These are phyloP conservation scores for Mytilinidion resinicola DNA, from an alignment of 495 filamentous ascomycete species.

Conservation along the genomic window DNA sequence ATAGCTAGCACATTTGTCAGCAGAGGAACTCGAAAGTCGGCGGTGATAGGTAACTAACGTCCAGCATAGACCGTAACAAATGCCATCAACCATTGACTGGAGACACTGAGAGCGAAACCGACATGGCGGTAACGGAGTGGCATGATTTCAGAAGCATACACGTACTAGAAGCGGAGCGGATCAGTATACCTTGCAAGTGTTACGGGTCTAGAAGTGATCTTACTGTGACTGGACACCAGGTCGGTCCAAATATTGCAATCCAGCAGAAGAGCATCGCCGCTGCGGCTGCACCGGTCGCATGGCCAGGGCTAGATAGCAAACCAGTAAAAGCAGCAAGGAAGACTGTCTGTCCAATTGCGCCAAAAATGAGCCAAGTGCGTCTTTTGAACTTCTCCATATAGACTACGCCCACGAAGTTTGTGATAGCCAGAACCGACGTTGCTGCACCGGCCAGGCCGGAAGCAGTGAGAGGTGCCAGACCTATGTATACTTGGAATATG, in stretches of 20 bases:
- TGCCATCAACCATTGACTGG: slow-evolving; percentile 16
- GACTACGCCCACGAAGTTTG: slow-evolving; percentile 11
- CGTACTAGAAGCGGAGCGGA: slow-evolving; percentile 6
- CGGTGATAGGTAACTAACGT: not conserved
- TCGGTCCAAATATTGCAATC: slow-evolving; percentile 13
- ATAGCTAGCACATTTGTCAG: not conserved
- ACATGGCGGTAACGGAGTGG: slow-evolving; percentile 15
- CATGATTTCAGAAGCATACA: slow-evolving; percentile 15
- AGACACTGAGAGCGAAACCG: slow-evolving; percentile 6
- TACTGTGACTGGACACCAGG: slow-evolving; percentile 9
- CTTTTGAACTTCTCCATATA: slow-evolving; percentile 17
- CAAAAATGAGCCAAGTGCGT: slow-evolving; percentile 14
- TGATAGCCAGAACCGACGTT: slow-evolving; percentile 11
- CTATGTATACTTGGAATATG: slow-evolving; percentile 23
- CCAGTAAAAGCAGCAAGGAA: slow-evolving; percentile 15
- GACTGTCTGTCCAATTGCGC: slow-evolving; percentile 7
- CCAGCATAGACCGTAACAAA: slow-evolving; percentile 17
- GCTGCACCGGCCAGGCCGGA: slow-evolving; percentile 16
- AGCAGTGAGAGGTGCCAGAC: slow-evolving; percentile 10
- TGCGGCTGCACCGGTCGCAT: slow-evolving; percentile 5
- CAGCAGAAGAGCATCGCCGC: slow-evolving; percentile 16
- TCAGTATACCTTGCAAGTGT: not conserved
- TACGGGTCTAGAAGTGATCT: not conserved
- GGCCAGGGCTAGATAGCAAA: not conserved
- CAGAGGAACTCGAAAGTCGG: not conserved